These are phyloP conservation scores for Cucurbita argyrosperma DNA, from an alignment of 306 rosid species.

Conservation along the genomic window DNA sequence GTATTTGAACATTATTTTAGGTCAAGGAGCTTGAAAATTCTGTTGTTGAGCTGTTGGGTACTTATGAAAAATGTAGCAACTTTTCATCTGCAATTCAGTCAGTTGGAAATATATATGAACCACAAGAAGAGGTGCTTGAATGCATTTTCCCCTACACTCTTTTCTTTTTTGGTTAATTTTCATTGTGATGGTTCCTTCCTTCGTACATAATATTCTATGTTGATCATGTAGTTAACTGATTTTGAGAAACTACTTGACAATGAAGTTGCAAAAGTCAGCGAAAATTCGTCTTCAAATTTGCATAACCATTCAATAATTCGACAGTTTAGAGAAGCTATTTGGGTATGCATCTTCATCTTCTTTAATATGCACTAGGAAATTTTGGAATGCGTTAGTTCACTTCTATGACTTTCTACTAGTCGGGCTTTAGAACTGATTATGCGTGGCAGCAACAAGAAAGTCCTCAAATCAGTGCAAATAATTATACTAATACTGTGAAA, in stretches of 20 bases:
- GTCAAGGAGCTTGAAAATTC: conserved; percentile 71
- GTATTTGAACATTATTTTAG: conserved; percentile 20
- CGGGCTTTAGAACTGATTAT: not conserved
- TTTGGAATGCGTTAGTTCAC: not conserved
- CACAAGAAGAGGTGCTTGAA: conserved; percentile 42
- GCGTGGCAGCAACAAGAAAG: not conserved
- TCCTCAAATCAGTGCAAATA: not conserved
- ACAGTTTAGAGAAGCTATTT: conserved; percentile 73
- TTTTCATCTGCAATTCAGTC: conserved; percentile 50
- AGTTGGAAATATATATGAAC: conserved; percentile 42
- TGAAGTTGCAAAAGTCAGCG: conserved; percentile 36
- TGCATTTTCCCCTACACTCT: conserved; percentile 6
- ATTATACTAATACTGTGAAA: not conserved
- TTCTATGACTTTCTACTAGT: not conserved
- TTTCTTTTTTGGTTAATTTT: not conserved
- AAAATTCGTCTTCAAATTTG: conserved; percentile 27
- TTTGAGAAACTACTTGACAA: conserved; percentile 48
- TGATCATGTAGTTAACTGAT: conserved; percentile 34
- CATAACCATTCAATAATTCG: conserved; percentile 30
- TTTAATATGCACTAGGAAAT: not conserved
- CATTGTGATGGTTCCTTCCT: not conserved
- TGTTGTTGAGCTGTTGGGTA: conserved; percentile 32
- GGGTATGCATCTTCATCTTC: conserved; percentile 46
- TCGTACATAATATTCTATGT: not conserved
- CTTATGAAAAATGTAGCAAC: conserved; percentile 32